Evolutionary conservation across 148 eudicot species (phyloP), one percentile per base, ranked within the genome.

Genomic region (Dianthus caryophyllus): DNA sequence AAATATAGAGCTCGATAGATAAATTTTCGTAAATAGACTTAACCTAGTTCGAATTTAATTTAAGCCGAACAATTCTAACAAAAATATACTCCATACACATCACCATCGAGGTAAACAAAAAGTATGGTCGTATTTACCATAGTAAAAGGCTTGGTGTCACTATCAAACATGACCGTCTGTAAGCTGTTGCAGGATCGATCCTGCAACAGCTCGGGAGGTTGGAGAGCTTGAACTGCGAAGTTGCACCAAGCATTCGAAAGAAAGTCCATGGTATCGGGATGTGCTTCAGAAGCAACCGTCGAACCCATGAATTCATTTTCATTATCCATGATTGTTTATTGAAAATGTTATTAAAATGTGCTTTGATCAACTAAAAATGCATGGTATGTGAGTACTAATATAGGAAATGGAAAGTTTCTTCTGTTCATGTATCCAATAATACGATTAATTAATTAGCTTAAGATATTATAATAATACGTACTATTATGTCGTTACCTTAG

Each of bases 211-310:
- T 83, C 73, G 21, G 77, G 86, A 20, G 77, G 86, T 9, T 84
- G 88, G 57, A 84, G 72, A 46, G 96, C 83, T 65, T 94, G 87
- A 72, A 94, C 84, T 9, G 97, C 99, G 26, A 88, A 88, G 73
- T 86, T 81, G 77, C 99, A 90, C 99, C 99, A 94, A 65, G 97
- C 81, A 2, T 72, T 75, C 6, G 99, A 94, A 24, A 94, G 85
- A 65, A 90, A 85, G 73, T 94, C 99, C 95, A 90, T 81, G 5
- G 99, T 83, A 77, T 94, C 99, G 22, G 97, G 92, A 74, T 88
- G 92, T 11, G 96, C 87, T 64, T 86, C 87, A 9, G 91, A 86
- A 65, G 77, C 77, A 38, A 60, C 64, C 25, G 68, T 20, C 1
- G 73, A 41, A 71, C 81, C 73, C 77, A 75, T 77, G 20, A 53